Conservation (phyloP, 2,329 filamentous ascomycete genomes). For the Exophiala aquamarina region DNA sequence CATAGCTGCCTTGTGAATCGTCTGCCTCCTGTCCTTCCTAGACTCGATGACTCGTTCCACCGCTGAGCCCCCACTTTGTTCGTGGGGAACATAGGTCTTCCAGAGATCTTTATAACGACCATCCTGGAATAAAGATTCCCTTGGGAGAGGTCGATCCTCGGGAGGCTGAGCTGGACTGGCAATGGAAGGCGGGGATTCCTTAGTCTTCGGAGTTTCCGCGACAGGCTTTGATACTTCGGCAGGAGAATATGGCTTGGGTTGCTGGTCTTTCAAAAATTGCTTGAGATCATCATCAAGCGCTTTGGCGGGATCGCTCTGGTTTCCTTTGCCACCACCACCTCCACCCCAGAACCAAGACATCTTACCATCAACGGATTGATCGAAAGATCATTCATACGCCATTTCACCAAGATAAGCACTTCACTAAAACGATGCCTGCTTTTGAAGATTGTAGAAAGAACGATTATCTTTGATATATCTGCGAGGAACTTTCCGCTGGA, state of each 20-base stretch:
- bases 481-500: background rate
- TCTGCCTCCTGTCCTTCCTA: slow-evolving; percentile 77
- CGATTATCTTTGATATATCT: background rate
- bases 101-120: slow-evolving; percentile 83
- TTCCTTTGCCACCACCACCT: slow-evolving; percentile 41
- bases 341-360: slow-evolving; percentile 68
- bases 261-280: slow-evolving; percentile 81
- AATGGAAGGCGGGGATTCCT: slow-evolving; percentile 24
- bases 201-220: slow-evolving; percentile 24
- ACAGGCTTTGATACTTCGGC: slow-evolving; percentile 25
- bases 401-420: background rate
- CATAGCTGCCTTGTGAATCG: slow-evolving; percentile 76
- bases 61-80: slow-evolving; percentile 67
- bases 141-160: slow-evolving; percentile 27
- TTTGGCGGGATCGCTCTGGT: slow-evolving; percentile 62
- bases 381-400: background rate
- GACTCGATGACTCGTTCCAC: slow-evolving; percentile 80
- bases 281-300: slow-evolving; percentile 80
- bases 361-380: slow-evolving; percentile 2
- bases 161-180: slow-evolving; percentile 23
- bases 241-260: slow-evolving; percentile 66
- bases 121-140: slow-evolving; percentile 64
- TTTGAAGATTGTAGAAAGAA: background rate
- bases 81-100: slow-evolving; percentile 81
- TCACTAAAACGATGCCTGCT: background rate